Evolutionary conservation across 495 filamentous ascomycete species (phyloP).

Genomic region (Penicillium tannophilum): DNA sequence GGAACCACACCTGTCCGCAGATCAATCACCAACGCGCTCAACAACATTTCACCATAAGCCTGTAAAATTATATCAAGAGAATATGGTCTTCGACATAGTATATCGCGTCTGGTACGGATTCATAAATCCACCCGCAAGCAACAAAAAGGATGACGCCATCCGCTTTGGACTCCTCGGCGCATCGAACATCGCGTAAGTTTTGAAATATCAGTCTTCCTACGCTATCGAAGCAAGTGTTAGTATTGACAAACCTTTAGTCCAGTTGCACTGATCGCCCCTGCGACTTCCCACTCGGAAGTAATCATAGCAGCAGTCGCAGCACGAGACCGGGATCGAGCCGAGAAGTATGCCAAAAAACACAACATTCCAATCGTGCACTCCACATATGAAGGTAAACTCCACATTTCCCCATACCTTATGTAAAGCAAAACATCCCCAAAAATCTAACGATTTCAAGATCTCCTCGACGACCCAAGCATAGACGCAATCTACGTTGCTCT

Average conservation of each 20-base stretch:
- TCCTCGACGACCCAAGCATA: slow-evolving; percentile 43
- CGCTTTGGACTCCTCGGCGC: slow-evolving; percentile 36
- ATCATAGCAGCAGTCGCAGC: slow-evolving; percentile 61
- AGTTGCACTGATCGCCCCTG: slow-evolving; percentile 56
- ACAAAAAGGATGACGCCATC: slow-evolving; percentile 31
- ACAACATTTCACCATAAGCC: too few relatives aligned
- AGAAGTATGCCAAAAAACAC: slow-evolving; percentile 58
- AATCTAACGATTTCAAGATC: slow-evolving; percentile 20
- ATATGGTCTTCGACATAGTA: slow-evolving; percentile 8
- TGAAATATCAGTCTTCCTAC: not conserved
- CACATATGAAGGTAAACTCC: slow-evolving; percentile 43
- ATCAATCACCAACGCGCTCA: not conserved
- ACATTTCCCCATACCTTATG: too few relatives aligned
- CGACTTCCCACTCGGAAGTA: slow-evolving; percentile 60
- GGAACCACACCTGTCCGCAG: not conserved
- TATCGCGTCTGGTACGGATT: slow-evolving; percentile 24
- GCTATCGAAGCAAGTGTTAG: not conserved
- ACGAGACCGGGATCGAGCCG: slow-evolving; percentile 53
- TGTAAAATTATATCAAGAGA: not conserved
- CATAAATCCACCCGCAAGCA: slow-evolving; percentile 20
- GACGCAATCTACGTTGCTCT: slow-evolving; percentile 53
- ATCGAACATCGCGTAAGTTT: slow-evolving; percentile 30
- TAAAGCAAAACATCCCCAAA: too few relatives aligned
- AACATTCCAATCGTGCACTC: slow-evolving; percentile 55
- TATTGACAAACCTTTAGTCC: slow-evolving; percentile 37